A percentile compares a stretch with the other conserved stretches of the same genome.
These are phyloP conservation scores for Haberlea rhodopensis DNA, from an alignment of 257 asterid species.

Conservation along the genomic window DNA sequence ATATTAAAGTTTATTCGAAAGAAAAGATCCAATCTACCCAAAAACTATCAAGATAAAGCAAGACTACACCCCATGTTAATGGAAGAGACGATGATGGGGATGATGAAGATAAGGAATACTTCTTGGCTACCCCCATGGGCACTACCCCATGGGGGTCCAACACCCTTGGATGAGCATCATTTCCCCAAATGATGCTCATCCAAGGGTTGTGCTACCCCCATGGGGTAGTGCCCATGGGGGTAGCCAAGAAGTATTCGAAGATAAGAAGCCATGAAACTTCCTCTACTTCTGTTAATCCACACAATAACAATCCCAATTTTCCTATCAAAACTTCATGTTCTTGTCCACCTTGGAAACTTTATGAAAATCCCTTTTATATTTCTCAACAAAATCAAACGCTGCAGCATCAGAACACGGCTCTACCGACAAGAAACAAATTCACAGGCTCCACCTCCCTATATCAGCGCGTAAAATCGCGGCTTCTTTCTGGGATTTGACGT, in stretches of 20 bases:
- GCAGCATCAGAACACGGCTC: slow-evolving; percentile 21
- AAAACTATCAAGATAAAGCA: slow-evolving; percentile 29
- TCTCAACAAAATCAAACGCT: slow-evolving; percentile 25
- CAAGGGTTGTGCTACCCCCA: too few species aligned
- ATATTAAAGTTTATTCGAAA: slow-evolving; percentile 21
- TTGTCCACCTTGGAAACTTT: slow-evolving; percentile 72
- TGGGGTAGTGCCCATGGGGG: too few species aligned
- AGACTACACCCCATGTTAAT: slow-evolving; percentile 17
- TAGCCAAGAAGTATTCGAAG: too few species aligned
- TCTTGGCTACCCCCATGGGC: too few species aligned
- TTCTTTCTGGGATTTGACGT: slow-evolving; percentile 74
- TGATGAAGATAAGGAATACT: too few species aligned
- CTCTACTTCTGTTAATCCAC: slow-evolving; percentile 1
- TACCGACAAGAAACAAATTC: slow-evolving; percentile 39
- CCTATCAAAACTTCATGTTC: slow-evolving; percentile 29
- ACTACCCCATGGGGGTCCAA: too few species aligned
- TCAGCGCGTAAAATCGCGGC: slow-evolving; percentile 63
- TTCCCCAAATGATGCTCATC: too few species aligned
- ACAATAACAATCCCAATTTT: slow-evolving; percentile 26
- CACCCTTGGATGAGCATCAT: too few species aligned
- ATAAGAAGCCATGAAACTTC: slow-evolving; percentile 45
- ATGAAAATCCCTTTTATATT: slow-evolving; percentile 72
- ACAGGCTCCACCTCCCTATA: slow-evolving; percentile 70
- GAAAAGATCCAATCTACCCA: slow-evolving; percentile 21
- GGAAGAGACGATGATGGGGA: slow-evolving; percentile 58